Conservation (phyloP, 2,329 filamentous ascomycete genomes). For the Penicillium olsonii region DNA sequence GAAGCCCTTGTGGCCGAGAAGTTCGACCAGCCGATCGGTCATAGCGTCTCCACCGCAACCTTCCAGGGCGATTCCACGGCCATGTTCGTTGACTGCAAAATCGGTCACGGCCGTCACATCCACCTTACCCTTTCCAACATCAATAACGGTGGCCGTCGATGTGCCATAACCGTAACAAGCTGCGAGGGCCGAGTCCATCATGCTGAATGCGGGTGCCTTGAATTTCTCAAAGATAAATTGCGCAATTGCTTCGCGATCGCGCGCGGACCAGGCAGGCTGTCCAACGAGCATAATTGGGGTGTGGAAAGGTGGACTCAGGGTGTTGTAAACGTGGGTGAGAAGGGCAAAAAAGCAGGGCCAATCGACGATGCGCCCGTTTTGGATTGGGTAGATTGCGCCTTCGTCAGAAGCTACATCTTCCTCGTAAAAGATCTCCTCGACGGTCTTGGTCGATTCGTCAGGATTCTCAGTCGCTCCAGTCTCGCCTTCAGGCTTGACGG, state of each 20-base stretch:
- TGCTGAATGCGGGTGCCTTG: constrained; percentile 85
- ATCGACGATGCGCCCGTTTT: constrained; percentile 78
- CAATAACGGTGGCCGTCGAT: constrained; percentile 79
- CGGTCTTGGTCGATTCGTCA: constrained; percentile 34
- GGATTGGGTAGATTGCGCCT: constrained; percentile 84
- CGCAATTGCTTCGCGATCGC: constrained; percentile 82
- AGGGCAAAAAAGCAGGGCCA: constrained; percentile 94
- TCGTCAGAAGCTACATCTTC: constrained; percentile 87
- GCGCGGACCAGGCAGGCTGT: constrained; percentile 85
- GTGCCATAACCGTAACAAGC: constrained; percentile 80
- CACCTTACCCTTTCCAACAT: constrained; percentile 89
- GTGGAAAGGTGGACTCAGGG: constrained; percentile 87
- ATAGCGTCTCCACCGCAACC: constrained; percentile 85
- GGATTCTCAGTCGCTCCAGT: constrained; percentile 26
- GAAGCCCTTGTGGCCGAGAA: constrained; percentile 62
- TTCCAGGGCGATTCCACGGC: constrained; percentile 61
- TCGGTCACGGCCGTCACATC: constrained; percentile 90
- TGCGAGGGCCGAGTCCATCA: constrained; percentile 86
- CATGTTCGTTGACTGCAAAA: constrained; percentile 70
- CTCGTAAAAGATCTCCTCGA: constrained; percentile 67
- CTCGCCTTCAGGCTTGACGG: constrained; percentile 27
- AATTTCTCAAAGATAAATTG: constrained; percentile 98
- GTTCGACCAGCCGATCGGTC: constrained; percentile 69
- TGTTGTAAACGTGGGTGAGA: constrained; percentile 86
- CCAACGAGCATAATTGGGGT: constrained; percentile 89